Conservation (phyloP, 495 filamentous ascomycete genomes). For the Tuber brumale region DNA sequence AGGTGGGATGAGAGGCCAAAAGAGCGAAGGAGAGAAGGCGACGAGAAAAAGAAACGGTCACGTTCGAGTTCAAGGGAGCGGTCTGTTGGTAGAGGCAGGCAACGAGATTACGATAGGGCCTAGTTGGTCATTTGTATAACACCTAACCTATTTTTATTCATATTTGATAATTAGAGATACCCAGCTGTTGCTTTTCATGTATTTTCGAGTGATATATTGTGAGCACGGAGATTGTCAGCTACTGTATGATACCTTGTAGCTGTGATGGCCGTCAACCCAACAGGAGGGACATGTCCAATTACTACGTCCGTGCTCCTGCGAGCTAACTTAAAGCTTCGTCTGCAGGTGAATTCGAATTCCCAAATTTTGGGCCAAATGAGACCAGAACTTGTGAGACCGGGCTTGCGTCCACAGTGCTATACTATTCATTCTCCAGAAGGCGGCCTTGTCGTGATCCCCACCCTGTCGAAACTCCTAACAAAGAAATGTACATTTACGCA, state of each 20-base stretch:
- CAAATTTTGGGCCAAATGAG: neutral
- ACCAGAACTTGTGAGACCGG: neutral
- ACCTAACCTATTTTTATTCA: neutral
- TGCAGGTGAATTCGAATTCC: neutral
- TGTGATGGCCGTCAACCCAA: neutral
- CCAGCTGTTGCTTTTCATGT: neutral
- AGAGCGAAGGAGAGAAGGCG: slow-evolving; percentile 36
- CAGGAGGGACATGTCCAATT: neutral
- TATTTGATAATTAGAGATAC: slow-evolving; percentile 2
- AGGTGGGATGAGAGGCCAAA: slow-evolving; percentile 29
- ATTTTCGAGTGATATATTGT: neutral
- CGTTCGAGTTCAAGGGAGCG: slow-evolving; percentile 28
- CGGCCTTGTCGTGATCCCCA: neutral
- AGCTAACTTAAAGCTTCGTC: neutral
- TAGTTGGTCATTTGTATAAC: neutral
- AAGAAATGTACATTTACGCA: neutral
- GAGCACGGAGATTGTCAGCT: neutral
- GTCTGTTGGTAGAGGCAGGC: slow-evolving; percentile 23
- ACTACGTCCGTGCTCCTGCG: neutral
- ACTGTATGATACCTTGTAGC: neutral
- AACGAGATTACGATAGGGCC: slow-evolving; percentile 14
- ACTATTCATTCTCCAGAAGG: neutral
- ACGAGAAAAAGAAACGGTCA: slow-evolving; percentile 30
- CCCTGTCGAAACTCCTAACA: neutral
- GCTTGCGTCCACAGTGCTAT: neutral